Evolutionary conservation across 768 basidiomycete species (phyloP), one percentile per base, ranked within the genome.

Genomic region (Russula emetica): DNA sequence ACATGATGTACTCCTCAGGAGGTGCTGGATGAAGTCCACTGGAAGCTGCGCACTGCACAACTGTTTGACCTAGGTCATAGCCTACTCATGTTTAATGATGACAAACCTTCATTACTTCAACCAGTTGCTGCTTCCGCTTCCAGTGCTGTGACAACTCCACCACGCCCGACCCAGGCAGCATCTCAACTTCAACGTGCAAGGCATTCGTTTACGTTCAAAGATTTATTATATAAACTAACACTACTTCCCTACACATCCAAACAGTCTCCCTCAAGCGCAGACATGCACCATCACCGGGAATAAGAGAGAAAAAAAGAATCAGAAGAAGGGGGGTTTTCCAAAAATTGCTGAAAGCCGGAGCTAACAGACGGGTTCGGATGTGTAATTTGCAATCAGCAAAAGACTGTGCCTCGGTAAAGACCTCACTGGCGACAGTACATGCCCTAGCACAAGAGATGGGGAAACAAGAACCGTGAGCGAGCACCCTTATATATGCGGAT

Each of bases 351-450:
- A 78, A 82, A 82, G 86, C 87, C 86, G 79, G 88, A 90, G 87
- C 87, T 81, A 74, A 85, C 83, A 87, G 88, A 91, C 87, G 88
- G 76, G 88, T 91, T 90, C 88, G 90, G 90, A 92, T 92, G 88
- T 89, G 82, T 90, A 91, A 89, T 92, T 92, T 92, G 89, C 89
- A 92, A 92, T 87, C 86, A 92, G 88, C 90, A 90, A 92, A 90
- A 80, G 83, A 89, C 88, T 90, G 86, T 87, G 86, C 85, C 88
- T 92, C 90, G 87, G 90, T 92, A 88, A 80, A 85, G 81, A 92
- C 90, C 88, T 92, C 90, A 92, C 89, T 88, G 86, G 85, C 86
- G 87, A 90, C 86, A 88, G 87, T 89, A 86, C 88, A 85, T 88
- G 87, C 88, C 88, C 89, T 87, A 90, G 88, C 88, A 91, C 89